Percentiles rank a stretch among this genome's conserved stretches.
phyloP scores from a whole-genome alignment of 257 asterid genomes.

The Capsicum rhomboideum region DNA sequence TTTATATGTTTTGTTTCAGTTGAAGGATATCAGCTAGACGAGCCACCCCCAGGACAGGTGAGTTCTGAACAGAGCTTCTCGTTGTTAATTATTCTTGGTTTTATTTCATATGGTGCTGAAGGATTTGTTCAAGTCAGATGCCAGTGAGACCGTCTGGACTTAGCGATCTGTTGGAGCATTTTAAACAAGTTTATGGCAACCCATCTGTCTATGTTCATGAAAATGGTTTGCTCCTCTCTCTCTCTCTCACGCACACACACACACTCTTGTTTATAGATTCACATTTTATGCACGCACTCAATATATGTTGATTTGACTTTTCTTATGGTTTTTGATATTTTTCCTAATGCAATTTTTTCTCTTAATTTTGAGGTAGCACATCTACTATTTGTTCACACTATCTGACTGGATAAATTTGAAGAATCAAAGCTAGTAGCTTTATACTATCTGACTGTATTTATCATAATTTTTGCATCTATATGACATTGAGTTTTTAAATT shows the following conservation, averaged over 20 bases:
- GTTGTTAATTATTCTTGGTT: not conserved
- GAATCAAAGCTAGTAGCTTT: not conserved
- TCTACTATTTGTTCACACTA: not conserved
- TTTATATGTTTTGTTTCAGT: not conserved
- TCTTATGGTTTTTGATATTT: not conserved
- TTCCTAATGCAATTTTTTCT: not conserved
- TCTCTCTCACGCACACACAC: not conserved
- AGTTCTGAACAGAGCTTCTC: not conserved
- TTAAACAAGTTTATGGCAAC: constrained; percentile 39
- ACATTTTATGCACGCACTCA: not conserved
- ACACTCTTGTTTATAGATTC: not conserved
- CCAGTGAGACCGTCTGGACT: not conserved
- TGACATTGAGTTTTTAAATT: not conserved
- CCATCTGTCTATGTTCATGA: constrained; percentile 41
- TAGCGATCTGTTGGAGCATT: not conserved
- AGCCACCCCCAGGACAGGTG: not conserved
- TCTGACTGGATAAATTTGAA: not conserved
- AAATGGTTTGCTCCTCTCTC: constrained; percentile 18
- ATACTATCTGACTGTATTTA: not conserved
- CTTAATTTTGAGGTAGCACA: not conserved
- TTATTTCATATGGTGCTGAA: constrained; percentile 23
- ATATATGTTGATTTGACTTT: not conserved
- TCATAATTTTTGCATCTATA: not conserved
- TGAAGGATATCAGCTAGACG: not conserved
- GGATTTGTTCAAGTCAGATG: constrained; percentile 8